Conservation (phyloP, 176 grass and related monocot species). For the Oryza meridionalis region DNA sequence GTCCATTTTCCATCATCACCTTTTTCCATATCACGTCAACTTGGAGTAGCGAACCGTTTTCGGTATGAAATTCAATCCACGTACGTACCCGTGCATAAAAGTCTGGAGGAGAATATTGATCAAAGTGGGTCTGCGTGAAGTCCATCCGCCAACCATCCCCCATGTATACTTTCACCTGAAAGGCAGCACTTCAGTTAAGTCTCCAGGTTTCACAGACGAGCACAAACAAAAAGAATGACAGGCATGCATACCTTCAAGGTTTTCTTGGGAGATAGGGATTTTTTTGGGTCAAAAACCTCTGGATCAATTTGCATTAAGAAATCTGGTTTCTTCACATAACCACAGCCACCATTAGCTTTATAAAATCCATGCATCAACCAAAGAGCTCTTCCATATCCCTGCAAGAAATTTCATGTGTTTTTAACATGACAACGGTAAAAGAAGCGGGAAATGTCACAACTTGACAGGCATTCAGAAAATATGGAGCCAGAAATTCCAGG, state of each 20-base stretch:
- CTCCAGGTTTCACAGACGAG: background rate
- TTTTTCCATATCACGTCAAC: background rate
- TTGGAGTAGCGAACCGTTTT: background rate
- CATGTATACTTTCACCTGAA: conserved; percentile 94
- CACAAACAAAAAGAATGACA: background rate
- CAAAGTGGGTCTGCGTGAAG: conserved; percentile 85
- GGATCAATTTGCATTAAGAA: conserved; percentile 75
- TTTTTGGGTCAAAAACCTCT: conserved; percentile 71
- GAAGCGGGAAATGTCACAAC: background rate
- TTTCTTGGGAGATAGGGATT: conserved; percentile 57
- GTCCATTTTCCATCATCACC: background rate
- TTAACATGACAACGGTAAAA: background rate
- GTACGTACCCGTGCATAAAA: conserved; percentile 75
- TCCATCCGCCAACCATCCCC: conserved; percentile 90
- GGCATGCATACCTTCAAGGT: conserved; percentile 47
- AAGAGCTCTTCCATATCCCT: conserved; percentile 92
- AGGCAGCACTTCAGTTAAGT: background rate
- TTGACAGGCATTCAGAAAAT: conserved; percentile 17
- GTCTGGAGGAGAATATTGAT: conserved; percentile 90
- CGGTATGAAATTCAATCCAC: background rate
- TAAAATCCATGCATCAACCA: conserved; percentile 99
- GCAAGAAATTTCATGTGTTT: conserved; percentile 22
- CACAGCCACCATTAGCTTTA: conserved; percentile 83
- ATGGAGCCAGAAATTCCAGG: background rate
- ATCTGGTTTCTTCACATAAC: conserved; percentile 96